phyloP scores from a whole-genome alignment of 768 basidiomycete genomes.

The Coprinopsis cinerea region DNA sequence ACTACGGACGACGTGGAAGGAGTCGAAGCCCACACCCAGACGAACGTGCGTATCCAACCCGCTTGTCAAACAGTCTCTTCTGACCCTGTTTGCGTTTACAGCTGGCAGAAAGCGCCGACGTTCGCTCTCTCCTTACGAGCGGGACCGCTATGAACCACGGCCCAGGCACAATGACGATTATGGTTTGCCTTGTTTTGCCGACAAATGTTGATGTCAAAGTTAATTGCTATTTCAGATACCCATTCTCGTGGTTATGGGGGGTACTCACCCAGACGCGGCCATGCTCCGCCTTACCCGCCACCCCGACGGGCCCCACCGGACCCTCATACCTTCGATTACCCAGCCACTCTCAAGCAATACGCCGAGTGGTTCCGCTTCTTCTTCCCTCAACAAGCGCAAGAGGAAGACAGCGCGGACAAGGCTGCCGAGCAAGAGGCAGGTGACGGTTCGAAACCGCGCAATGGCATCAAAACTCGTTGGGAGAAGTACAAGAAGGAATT shows the following conservation, averaged over 20 bases:
- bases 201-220: conserved; percentile 13
- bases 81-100: conserved; percentile 19
- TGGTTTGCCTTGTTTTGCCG: conserved; percentile 49
- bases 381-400: conserved; percentile 68
- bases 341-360: conserved; percentile 76
- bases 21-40: conserved; percentile 73
- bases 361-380: conserved; percentile 84
- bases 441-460: conserved; percentile 76
- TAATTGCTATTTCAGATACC: conserved; percentile 37
- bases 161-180: conserved; percentile 79
- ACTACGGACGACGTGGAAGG: conserved; percentile 63
- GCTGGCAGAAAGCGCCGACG: conserved; percentile 73
- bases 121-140: conserved; percentile 76
- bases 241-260: conserved; percentile 56
- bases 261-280: conserved; percentile 59
- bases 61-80: conserved; percentile 10
- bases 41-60: conserved; percentile 42
- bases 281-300: conserved; percentile 36
- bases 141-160: conserved; percentile 77
- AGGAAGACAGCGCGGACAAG: conserved; percentile 82
- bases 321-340: conserved; percentile 77
- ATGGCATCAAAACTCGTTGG: conserved; percentile 79
- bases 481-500: conserved; percentile 95
- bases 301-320: conserved; percentile 65
- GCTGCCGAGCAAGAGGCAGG: conserved; percentile 80